These are phyloP conservation scores for Fusarium chlamydosporum DNA, from an alignment of 2,329 filamentous ascomycete genomes.

Conservation along the genomic window DNA sequence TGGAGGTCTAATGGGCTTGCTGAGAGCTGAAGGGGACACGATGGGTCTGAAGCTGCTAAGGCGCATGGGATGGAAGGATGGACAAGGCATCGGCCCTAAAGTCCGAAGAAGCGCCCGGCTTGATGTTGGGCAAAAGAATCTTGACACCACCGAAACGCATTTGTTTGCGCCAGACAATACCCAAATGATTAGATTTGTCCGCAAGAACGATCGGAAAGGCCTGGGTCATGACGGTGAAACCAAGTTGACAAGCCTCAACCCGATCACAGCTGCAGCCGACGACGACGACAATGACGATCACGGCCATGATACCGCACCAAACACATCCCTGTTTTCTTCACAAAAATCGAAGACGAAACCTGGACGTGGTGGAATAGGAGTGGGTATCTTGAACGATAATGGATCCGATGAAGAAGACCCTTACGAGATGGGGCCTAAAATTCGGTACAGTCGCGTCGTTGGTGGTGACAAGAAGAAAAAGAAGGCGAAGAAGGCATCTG, in stretches of 20 bases:
- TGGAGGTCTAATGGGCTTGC: conserved; percentile 76
- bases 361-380: conserved; percentile 79
- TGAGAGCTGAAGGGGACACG: conserved; percentile 81
- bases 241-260: conserved; percentile 60
- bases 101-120: conserved; percentile 80
- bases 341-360: conserved; percentile 67
- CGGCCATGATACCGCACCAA: conserved; percentile 38
- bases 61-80: conserved; percentile 96
- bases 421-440: conserved; percentile 90
- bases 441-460: conserved; percentile 86
- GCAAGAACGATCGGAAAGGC: conserved; percentile 78
- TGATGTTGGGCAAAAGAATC: conserved; percentile 59
- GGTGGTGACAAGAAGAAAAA: conserved; percentile 88
- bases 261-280: conserved; percentile 40
- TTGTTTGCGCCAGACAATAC: conserved; percentile 90
- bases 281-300: conserved; percentile 62
- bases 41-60: conserved; percentile 88
- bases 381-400: conserved; percentile 91
- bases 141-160: conserved; percentile 66
- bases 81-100: conserved; percentile 92
- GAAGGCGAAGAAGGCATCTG: conserved; percentile 66
- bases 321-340: conserved; percentile 41
- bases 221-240: conserved; percentile 75
- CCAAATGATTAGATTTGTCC: conserved; percentile 74
- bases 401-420: conserved; percentile 96